A percentile compares a stretch with the other conserved stretches of the same genome.
These are phyloP conservation scores for Hymenoscyphus fraxineus DNA, from an alignment of 2,329 filamentous ascomycete genomes.

Conservation along the genomic window DNA sequence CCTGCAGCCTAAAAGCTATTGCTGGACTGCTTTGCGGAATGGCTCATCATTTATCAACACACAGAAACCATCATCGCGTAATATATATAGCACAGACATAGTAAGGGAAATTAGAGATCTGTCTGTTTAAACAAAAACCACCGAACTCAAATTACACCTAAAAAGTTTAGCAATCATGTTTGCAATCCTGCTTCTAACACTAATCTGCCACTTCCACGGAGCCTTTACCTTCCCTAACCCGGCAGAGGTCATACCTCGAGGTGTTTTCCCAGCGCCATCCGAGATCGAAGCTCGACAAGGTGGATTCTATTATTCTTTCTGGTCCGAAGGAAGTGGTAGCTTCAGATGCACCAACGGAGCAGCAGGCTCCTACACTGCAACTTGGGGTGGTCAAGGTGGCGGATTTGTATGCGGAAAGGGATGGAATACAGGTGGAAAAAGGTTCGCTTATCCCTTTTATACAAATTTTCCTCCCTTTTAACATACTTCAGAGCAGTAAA, in stretches of 20 bases:
- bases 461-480: background rate
- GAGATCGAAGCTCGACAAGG: background rate
- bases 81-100: background rate
- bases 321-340: constrained; percentile 5
- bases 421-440: background rate
- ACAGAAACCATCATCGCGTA: background rate
- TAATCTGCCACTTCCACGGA: background rate
- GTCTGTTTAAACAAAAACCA: background rate
- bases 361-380: background rate
- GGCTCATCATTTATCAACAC: background rate
- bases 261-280: background rate
- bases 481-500: background rate
- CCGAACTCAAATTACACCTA: background rate
- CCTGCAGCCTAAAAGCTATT: background rate
- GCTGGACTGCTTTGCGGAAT: background rate
- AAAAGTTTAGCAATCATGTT: background rate
- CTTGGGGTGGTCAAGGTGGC: constrained; percentile 1
- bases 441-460: background rate
- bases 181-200: background rate
- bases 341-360: constrained; percentile 1
- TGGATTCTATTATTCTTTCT: background rate
- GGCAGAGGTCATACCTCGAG: background rate
- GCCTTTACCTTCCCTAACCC: background rate
- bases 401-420: constrained; percentile 5
- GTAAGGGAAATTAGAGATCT: background rate